These are phyloP conservation scores for Pseudogymnoascus sp. DNA, from an alignment of 2,329 filamentous ascomycete genomes.

Conservation along the genomic window DNA sequence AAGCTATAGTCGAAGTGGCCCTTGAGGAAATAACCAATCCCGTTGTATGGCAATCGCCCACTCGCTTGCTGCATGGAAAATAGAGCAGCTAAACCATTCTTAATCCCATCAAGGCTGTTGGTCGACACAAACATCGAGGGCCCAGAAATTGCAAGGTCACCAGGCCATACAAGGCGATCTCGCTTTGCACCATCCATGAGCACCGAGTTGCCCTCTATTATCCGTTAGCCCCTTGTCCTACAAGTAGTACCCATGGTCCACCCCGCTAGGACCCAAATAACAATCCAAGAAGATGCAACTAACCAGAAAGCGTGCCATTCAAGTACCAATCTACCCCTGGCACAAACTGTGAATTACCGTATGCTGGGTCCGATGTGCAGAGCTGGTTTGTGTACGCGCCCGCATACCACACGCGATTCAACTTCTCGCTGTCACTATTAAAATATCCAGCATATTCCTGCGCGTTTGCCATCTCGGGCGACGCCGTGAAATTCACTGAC, in stretches of 20 bases:
- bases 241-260: not conserved
- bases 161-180: slow-evolving; percentile 48
- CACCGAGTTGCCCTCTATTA: slow-evolving; percentile 19
- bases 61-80: slow-evolving; percentile 32
- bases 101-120: slow-evolving; percentile 41
- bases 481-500: slow-evolving; percentile 36
- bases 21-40: slow-evolving; percentile 29
- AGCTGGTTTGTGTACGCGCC: slow-evolving; percentile 27
- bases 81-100: slow-evolving; percentile 41
- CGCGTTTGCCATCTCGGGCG: not conserved
- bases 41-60: slow-evolving; percentile 43
- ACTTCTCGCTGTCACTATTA: slow-evolving; percentile 26
- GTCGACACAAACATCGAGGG: slow-evolving; percentile 47
- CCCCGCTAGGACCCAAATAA: not conserved
- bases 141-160: slow-evolving; percentile 49
- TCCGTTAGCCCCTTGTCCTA: not conserved
- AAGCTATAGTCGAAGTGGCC: slow-evolving; percentile 32
- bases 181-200: slow-evolving; percentile 44
- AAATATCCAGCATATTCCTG: slow-evolving; percentile 22
- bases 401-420: slow-evolving; percentile 33
- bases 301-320: not conserved
- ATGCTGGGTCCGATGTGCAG: slow-evolving; percentile 22
- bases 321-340: not conserved
- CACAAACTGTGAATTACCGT: slow-evolving; percentile 15
- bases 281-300: not conserved